phyloP scores from a whole-genome alignment of 495 filamentous ascomycete species.

The Geoglossum glabrum region DNA sequence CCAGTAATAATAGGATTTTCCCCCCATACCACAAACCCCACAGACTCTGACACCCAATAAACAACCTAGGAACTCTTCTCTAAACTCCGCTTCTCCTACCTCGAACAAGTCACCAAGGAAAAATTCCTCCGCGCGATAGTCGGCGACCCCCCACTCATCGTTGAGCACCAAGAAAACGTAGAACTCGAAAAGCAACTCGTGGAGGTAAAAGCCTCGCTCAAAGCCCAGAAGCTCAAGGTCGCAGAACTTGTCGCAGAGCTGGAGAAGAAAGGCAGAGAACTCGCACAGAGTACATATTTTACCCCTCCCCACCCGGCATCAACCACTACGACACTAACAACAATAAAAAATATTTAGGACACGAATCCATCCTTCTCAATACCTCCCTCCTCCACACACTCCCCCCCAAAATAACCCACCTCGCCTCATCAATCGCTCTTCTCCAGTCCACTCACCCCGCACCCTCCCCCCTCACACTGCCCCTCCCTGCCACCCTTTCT shows the following conservation, averaged over 20 bases:
- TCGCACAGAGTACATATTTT: conserved; percentile 22
- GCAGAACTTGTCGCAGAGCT: conserved; percentile 49
- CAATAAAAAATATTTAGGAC: conserved; percentile 23
- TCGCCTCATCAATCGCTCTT: conserved; percentile 36
- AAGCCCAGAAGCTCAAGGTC: conserved; percentile 61
- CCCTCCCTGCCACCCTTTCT: conserved; percentile 36
- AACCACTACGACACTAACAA: neutral
- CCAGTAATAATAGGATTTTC: neutral
- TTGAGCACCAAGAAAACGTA: conserved; percentile 63
- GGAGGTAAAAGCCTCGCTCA: conserved; percentile 52
- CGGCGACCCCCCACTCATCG: conserved; percentile 67
- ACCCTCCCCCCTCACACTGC: conserved; percentile 25
- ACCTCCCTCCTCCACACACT: conserved; percentile 35
- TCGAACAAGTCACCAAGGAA: conserved; percentile 65
- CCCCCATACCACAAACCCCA: neutral
- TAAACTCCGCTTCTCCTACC: conserved; percentile 87
- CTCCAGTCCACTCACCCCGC: conserved; percentile 22
- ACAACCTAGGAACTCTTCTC: conserved; percentile 59
- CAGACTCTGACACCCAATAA: neutral
- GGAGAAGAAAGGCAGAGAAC: conserved; percentile 41
- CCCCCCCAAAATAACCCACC: conserved; percentile 38
- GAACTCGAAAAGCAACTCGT: conserved; percentile 53
- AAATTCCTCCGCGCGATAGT: conserved; percentile 62
- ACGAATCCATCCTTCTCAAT: conserved; percentile 45
- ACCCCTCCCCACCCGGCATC: neutral